Evolutionary conservation across 2,329 filamentous ascomycete species (phyloP).

Genomic region (Emericellopsis atlantica): DNA sequence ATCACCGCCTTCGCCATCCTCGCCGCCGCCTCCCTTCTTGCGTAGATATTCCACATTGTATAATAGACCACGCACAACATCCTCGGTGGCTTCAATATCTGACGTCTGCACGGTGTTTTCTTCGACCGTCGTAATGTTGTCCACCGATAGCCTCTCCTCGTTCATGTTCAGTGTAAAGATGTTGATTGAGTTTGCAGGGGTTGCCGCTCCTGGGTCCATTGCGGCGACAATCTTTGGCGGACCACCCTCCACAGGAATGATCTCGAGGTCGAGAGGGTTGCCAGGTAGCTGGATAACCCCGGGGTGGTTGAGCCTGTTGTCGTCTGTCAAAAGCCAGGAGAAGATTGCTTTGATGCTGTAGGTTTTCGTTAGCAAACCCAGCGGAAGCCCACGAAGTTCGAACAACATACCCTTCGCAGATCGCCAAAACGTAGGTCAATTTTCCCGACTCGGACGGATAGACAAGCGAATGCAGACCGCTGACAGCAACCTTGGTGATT

Average conservation of each 20-base stretch:
- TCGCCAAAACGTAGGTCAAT: conserved; percentile 30
- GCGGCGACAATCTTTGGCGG: conserved; percentile 22
- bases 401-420: conserved; percentile 41
- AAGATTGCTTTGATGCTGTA: conserved; percentile 50
- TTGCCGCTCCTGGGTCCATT: conserved; percentile 21
- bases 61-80: conserved; percentile 27
- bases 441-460: conserved; percentile 25
- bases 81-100: conserved; percentile 19
- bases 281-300: conserved; percentile 41
- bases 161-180: conserved; percentile 16
- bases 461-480: conserved; percentile 22
- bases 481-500: conserved; percentile 33
- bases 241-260: conserved; percentile 9
- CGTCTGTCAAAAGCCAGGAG: conserved; percentile 38
- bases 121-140: conserved; percentile 11
- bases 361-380: conserved; percentile 7
- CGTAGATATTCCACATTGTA: conserved; percentile 34
- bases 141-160: conserved; percentile 18
- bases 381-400: background rate
- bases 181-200: conserved; percentile 15
- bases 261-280: conserved; percentile 47
- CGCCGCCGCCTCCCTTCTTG: conserved; percentile 21
- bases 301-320: conserved; percentile 35
- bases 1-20: conserved; percentile 12
- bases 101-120: conserved; percentile 11